These are phyloP conservation scores for Moesziomyces sp. DNA, from an alignment of 1,284 basidiomycete species.

Conservation along the genomic window DNA sequence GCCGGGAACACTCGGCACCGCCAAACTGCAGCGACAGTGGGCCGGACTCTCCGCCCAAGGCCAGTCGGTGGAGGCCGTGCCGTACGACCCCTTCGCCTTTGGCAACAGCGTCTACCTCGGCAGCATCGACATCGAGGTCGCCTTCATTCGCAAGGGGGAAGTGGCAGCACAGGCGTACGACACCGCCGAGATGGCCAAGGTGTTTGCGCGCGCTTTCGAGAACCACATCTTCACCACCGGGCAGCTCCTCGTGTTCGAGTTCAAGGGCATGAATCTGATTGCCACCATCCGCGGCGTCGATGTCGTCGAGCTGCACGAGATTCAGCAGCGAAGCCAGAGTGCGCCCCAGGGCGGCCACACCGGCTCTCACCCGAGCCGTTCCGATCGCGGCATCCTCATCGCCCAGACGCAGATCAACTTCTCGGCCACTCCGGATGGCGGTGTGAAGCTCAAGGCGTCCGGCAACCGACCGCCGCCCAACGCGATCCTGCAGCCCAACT, in stretches of 20 bases:
- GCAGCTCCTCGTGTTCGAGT: slow-evolving; percentile 87
- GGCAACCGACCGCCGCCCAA: slow-evolving; percentile 93
- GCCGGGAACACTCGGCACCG: slow-evolving; percentile 58
- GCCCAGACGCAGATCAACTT: slow-evolving; percentile 89
- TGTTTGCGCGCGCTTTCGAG: slow-evolving; percentile 80
- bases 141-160: slow-evolving; percentile 54
- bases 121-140: slow-evolving; percentile 61
- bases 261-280: slow-evolving; percentile 85
- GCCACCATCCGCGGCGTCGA: slow-evolving; percentile 77
- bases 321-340: slow-evolving; percentile 33
- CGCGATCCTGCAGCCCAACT: slow-evolving; percentile 95
- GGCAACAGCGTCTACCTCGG: slow-evolving; percentile 62
- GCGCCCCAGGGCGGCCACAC: slow-evolving; percentile 51
- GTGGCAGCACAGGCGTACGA: slow-evolving; percentile 69
- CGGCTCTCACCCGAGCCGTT: slow-evolving; percentile 55
- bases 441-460: slow-evolving; percentile 90
- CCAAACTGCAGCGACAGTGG: slow-evolving; percentile 62
- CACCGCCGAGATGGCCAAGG: slow-evolving; percentile 83
- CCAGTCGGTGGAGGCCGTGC: slow-evolving; percentile 57
- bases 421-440: slow-evolving; percentile 81
- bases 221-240: slow-evolving; percentile 73
- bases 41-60: slow-evolving; percentile 61
- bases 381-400: slow-evolving; percentile 79
- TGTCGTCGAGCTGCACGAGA: slow-evolving; percentile 72
- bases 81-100: slow-evolving; percentile 58